Conservation (phyloP, 768 basidiomycete species). For the Steccherinum ochraceum region DNA sequence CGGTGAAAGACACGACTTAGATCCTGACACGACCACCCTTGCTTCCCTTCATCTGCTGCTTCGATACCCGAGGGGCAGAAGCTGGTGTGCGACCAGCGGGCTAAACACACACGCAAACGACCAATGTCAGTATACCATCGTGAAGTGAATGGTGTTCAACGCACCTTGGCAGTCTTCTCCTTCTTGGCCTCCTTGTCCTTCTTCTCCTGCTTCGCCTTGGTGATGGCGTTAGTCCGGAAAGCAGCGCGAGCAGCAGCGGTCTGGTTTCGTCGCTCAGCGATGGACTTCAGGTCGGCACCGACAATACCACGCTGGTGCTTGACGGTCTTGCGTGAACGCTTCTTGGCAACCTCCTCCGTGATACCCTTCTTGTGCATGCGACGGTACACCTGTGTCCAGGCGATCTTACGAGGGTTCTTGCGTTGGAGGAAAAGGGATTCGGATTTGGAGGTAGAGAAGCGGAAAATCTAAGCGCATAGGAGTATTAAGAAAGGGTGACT, state of each 20-base stretch:
- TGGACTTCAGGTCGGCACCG: slow-evolving; percentile 89
- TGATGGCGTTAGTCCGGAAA: slow-evolving; percentile 77
- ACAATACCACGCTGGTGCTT: slow-evolving; percentile 98
- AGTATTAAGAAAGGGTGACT: too few relatives aligned
- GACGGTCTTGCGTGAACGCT: slow-evolving; percentile 92
- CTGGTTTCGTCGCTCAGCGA: slow-evolving; percentile 91
- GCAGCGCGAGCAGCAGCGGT: slow-evolving; percentile 78
- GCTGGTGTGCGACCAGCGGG: slow-evolving; percentile 45
- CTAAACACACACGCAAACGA: slow-evolving; percentile 33
- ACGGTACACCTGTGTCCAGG: slow-evolving; percentile 92
- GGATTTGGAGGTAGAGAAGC: slow-evolving; percentile 89
- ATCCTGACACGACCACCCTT: slow-evolving; percentile 52
- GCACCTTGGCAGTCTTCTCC: slow-evolving; percentile 55
- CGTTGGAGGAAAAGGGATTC: slow-evolving; percentile 97
- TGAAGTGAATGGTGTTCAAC: too few relatives aligned
- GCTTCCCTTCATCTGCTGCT: slow-evolving; percentile 94
- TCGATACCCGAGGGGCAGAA: slow-evolving; percentile 80
- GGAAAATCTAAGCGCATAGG: slow-evolving; percentile 95
- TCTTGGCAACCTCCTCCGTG: slow-evolving; percentile 99
- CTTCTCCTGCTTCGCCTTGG: slow-evolving; percentile 95
- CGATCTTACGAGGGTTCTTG: slow-evolving; percentile 99
- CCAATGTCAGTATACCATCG: not conserved
- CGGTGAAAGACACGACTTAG: too few relatives aligned
- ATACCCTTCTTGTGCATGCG: slow-evolving; percentile 99
- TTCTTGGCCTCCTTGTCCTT: slow-evolving; percentile 94